Evolutionary conservation across 805 yeast genomes (phyloP).

Genomic region (Kregervanrija pseudodelftensis): DNA sequence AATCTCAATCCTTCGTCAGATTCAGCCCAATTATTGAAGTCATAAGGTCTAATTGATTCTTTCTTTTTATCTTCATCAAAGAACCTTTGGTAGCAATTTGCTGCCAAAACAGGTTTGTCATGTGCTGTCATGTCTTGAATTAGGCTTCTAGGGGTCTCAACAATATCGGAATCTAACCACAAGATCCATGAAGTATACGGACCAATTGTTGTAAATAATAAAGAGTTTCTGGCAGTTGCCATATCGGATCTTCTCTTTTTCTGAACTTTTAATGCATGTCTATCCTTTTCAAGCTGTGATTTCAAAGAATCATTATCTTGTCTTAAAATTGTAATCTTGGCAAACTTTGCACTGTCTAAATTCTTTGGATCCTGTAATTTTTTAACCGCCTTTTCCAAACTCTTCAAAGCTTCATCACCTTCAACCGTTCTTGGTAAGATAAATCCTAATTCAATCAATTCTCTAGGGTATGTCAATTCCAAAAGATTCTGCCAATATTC

Average conservation of each 20-base stretch:
- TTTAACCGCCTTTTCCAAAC: slow-evolving; percentile 71
- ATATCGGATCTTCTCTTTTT: slow-evolving; percentile 82
- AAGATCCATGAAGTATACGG: slow-evolving; percentile 92
- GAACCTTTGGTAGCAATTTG: slow-evolving; percentile 88
- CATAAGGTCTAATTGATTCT: slow-evolving; percentile 74
- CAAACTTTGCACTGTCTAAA: slow-evolving; percentile 54
- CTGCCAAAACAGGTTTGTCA: slow-evolving; percentile 81
- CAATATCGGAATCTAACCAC: slow-evolving; percentile 94
- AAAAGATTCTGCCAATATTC: slow-evolving; percentile 85
- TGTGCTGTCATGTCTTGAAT: slow-evolving; percentile 84
- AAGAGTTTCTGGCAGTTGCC: slow-evolving; percentile 92
- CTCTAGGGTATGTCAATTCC: slow-evolving; percentile 74
- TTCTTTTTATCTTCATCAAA: slow-evolving; percentile 49
- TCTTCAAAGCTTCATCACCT: slow-evolving; percentile 73
- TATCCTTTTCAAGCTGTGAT: slow-evolving; percentile 73
- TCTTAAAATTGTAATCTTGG: slow-evolving; percentile 79
- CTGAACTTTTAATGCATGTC: slow-evolving; percentile 84
- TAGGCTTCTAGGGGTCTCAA: slow-evolving; percentile 78
- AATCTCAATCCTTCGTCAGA: slow-evolving; percentile 70
- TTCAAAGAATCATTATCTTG: slow-evolving; percentile 80
- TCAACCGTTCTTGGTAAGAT: slow-evolving; percentile 77
- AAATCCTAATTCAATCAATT: slow-evolving; percentile 80
- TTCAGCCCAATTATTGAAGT: slow-evolving; percentile 93
- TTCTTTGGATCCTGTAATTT: slow-evolving; percentile 53
- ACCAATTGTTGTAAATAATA: slow-evolving; percentile 79